phyloP scores from a whole-genome alignment of 345 rosid species.

The Psidium friedrichsthalianum region DNA sequence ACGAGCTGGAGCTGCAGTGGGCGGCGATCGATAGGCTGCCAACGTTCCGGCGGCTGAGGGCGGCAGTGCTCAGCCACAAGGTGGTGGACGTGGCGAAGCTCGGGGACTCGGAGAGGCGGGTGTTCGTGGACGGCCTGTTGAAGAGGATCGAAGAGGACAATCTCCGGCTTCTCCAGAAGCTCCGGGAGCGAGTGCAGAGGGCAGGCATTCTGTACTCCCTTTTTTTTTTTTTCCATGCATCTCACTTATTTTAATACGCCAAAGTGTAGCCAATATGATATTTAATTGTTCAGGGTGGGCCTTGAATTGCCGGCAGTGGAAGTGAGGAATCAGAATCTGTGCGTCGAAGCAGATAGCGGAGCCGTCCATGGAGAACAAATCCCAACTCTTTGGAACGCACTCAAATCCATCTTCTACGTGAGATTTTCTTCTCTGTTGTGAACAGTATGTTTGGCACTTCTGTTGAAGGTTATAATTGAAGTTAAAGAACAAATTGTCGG shows the following conservation, averaged over 20 bases:
- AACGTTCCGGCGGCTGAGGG: constrained; percentile 1
- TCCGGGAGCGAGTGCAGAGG: constrained; percentile 11
- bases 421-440: background rate
- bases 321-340: constrained; percentile 1
- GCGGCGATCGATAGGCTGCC: constrained; percentile 12
- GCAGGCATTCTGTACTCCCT: background rate
- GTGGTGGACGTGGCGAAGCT: constrained; percentile 13
- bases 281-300: background rate
- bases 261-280: background rate
- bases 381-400: constrained; percentile 1
- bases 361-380: background rate
- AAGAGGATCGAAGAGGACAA: constrained; percentile 14
- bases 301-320: constrained; percentile 1
- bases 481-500: background rate
- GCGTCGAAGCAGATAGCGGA: background rate
- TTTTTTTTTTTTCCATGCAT: background rate
- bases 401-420: constrained; percentile 8
- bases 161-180: constrained; percentile 6
- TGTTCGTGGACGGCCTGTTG: constrained; percentile 17
- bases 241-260: background rate
- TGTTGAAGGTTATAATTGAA: background rate
- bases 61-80: background rate
- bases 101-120: constrained; percentile 4
- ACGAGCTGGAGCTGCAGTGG: constrained; percentile 8
- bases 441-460: background rate